These are phyloP conservation scores for Kodamaea anthophila DNA, from an alignment of 1,139 yeast species.

Conservation along the genomic window DNA sequence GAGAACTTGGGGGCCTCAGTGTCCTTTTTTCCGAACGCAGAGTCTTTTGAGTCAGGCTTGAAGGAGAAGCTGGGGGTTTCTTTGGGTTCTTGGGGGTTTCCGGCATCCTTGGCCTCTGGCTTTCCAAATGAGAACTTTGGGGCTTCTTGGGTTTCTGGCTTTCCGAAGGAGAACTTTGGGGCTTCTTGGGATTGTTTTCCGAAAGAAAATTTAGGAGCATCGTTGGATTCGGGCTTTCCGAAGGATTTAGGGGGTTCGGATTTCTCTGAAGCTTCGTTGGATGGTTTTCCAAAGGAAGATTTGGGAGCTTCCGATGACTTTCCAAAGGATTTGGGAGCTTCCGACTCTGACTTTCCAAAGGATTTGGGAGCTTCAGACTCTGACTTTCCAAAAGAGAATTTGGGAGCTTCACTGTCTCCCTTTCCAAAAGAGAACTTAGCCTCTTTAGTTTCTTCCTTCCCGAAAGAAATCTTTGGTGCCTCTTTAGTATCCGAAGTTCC, in stretches of 20 bases:
- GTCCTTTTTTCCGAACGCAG: slow-evolving; percentile 8
- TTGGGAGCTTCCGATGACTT: slow-evolving; percentile 6
- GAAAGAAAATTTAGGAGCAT: slow-evolving; percentile 2
- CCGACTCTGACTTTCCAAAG: slow-evolving; percentile 8
- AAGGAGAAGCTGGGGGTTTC: not conserved
- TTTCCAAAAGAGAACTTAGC: slow-evolving; percentile 11
- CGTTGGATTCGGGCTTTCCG: not conserved
- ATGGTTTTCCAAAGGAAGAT: slow-evolving; percentile 13
- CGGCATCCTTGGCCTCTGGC: slow-evolving; percentile 4
- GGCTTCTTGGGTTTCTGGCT: slow-evolving; percentile 3
- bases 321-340: slow-evolving; percentile 1
- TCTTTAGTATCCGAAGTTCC: slow-evolving; percentile 6
- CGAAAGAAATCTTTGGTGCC: slow-evolving; percentile 13
- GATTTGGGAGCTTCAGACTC: slow-evolving; percentile 8
- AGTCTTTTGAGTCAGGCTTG: slow-evolving; percentile 2
- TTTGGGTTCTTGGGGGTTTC: slow-evolving; percentile 5
- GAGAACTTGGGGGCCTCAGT: slow-evolving; percentile 10
- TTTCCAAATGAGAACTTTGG: slow-evolving; percentile 9
- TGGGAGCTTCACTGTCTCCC: slow-evolving; percentile 5
- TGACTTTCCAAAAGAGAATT: slow-evolving; percentile 1
- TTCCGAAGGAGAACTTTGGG: slow-evolving; percentile 9
- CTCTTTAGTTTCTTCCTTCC: slow-evolving; percentile 5
- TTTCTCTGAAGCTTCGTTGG: no score
- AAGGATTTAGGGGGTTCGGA: no score
- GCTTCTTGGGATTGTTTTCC: slow-evolving; percentile 4